phyloP scores from a whole-genome alignment of 192 early-diverging fungal genomes.

The Mortierella claussenii region DNA sequence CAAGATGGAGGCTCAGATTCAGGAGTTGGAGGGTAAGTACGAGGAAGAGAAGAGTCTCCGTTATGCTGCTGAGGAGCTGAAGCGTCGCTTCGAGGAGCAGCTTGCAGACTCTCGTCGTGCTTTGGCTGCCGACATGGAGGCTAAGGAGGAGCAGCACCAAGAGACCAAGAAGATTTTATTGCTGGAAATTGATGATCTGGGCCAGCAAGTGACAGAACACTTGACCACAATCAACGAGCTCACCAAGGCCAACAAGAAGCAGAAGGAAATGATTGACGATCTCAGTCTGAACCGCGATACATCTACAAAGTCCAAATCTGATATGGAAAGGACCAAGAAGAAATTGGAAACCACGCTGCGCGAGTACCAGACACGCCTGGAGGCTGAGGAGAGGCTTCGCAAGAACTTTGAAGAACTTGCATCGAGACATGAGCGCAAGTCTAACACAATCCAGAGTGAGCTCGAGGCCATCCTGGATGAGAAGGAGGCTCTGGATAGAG shows the following conservation, averaged over 20 bases:
- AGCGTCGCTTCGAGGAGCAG: conserved; percentile 73
- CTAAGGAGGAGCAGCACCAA: conserved; percentile 79
- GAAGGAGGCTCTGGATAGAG: conserved; percentile 72
- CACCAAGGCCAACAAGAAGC: conserved; percentile 62
- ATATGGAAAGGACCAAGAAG: conserved; percentile 66
- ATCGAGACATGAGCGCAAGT: conserved; percentile 43
- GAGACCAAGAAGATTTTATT: conserved; percentile 74
- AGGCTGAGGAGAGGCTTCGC: conserved; percentile 31
- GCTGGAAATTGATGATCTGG: conserved; percentile 65
- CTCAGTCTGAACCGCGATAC: conserved; percentile 61
- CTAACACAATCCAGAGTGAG: conserved; percentile 44
- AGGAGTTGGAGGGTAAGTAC: conserved; percentile 68
- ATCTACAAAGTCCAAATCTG: conserved; percentile 61
- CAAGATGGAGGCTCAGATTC: conserved; percentile 67
- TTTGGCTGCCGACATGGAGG: conserved; percentile 66
- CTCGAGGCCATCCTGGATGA: conserved; percentile 63
- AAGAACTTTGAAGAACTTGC: conserved; percentile 50
- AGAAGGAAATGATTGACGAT: conserved; percentile 69
- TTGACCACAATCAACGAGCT: conserved; percentile 55
- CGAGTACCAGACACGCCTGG: conserved; percentile 41
- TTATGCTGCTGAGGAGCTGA: conserved; percentile 72
- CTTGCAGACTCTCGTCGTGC: conserved; percentile 74
- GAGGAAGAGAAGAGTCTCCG: conserved; percentile 70
- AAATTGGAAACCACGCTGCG: conserved; percentile 40
- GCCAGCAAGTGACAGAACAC: conserved; percentile 66